phyloP scores from a whole-genome alignment of 1,284 basidiomycete species.

The Papiliotrema nemorosa region DNA sequence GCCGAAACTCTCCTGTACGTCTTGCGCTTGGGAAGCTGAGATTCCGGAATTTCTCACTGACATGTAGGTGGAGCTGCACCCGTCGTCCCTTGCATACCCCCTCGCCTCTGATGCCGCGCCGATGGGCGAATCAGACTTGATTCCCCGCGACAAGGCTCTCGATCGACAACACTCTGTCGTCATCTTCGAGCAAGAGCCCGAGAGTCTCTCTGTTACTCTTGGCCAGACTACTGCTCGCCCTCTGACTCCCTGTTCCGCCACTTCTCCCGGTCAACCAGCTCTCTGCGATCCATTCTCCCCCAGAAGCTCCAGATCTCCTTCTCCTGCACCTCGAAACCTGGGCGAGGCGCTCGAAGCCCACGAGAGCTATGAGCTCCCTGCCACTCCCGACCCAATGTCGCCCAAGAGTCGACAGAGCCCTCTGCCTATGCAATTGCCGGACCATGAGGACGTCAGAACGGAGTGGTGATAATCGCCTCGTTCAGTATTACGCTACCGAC shows the following conservation, averaged over 20 bases:
- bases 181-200: background rate
- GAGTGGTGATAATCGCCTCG: too few relatives aligned
- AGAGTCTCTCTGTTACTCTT: background rate
- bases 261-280: background rate
- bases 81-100: slow-evolving; percentile 4
- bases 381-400: background rate
- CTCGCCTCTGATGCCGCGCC: background rate
- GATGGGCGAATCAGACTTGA: slow-evolving; percentile 2
- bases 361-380: slow-evolving; percentile 6
- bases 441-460: too few relatives aligned
- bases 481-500: too few relatives aligned
- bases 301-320: background rate
- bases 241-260: too few relatives aligned
- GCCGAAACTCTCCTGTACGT: background rate
- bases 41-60: background rate
- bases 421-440: background rate
- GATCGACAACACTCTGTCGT: slow-evolving; percentile 5
- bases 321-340: background rate
- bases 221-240: background rate
- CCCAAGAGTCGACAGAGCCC: slow-evolving; percentile 1
- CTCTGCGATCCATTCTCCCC: slow-evolving; percentile 1
- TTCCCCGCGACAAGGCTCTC: background rate
- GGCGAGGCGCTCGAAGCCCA: slow-evolving; percentile 4
- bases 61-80: slow-evolving; percentile 4
- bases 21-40: background rate